Base-by-base conservation (phyloP, 495 filamentous ascomycete genomes). In the Xylaria grammica region DNA sequence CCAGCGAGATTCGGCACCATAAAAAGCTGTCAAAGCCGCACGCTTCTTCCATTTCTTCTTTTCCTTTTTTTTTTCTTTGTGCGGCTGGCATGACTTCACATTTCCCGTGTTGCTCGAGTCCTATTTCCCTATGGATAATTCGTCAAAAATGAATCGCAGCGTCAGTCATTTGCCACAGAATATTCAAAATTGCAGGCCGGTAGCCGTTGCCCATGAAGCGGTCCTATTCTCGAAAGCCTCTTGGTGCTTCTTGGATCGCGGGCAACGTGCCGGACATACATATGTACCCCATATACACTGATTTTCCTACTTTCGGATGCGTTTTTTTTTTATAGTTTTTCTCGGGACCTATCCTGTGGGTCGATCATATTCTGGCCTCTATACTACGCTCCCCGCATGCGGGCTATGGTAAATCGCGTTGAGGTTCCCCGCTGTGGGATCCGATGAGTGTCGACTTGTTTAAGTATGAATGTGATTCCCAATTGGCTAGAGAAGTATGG, bases 61-160 rank as follows among this genome's bases (percentile, higher is more conserved):
- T n/a, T 57, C 56, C 61, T 62, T 54, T 67, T 67, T 68, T 49
- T 45, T 61, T 72, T 72, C 72, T 65, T 74, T 65, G 72, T 74
- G 72, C 72, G 72, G 72, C 72, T 74, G 72, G 77, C 75, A 79
- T 74, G 69, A 78, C 75, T 72, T 59, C 66, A 77, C 72, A 75
- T 74, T 76, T 68, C 78, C 79, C 75, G 79, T 79, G 78, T 82
- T 82, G 79, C 79, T 79, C 73, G 69, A 63, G 67, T 77, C 73
- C 79, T 63, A 70, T 74, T 73, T 63, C 65, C 66, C 66, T 60
- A 65, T 67, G 68, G 67, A 72, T 69, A 66, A 67, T 65, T 57
- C 69, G 74, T 79, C 77, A 76, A 77, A 64, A 65, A 63, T 54
- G 56, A 48, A 65, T 68, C 63, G 68, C 66, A 74, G 81, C 75